Conservation (phyloP, 2,329 filamentous ascomycete species). For the Talaromyces sp. region DNA sequence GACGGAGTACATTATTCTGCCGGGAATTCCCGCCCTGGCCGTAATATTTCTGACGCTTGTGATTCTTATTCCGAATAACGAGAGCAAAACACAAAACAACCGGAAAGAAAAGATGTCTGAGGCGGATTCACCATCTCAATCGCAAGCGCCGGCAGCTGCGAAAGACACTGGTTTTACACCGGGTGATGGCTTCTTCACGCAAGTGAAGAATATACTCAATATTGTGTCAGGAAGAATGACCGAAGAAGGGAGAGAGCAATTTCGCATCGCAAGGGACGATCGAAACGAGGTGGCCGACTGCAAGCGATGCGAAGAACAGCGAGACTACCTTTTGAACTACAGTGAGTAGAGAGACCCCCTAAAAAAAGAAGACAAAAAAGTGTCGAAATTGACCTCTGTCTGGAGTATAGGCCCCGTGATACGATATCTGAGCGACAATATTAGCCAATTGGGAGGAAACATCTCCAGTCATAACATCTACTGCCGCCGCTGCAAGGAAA, state of each 20-base stretch:
- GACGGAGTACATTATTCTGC: slow-evolving; percentile 9
- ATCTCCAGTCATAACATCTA: slow-evolving; percentile 70
- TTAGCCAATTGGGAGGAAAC: slow-evolving; percentile 70
- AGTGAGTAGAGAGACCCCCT: slow-evolving; percentile 35
- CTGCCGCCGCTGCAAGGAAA: slow-evolving; percentile 70
- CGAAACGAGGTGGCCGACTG: slow-evolving; percentile 74
- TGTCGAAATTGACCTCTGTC: neutral
- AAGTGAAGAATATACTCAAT: slow-evolving; percentile 82
- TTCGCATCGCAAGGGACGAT: slow-evolving; percentile 69
- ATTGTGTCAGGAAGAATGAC: slow-evolving; percentile 71
- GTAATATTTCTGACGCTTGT: neutral
- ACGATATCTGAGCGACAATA: slow-evolving; percentile 78
- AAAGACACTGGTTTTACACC: slow-evolving; percentile 32
- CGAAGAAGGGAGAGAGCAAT: slow-evolving; percentile 63
- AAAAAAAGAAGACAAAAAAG: neutral
- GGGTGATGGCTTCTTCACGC: slow-evolving; percentile 38
- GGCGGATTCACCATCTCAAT: slow-evolving; percentile 1
- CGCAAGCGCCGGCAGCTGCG: slow-evolving; percentile 12
- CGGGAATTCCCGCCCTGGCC: neutral
- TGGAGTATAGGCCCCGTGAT: slow-evolving; percentile 61
- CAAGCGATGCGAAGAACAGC: slow-evolving; percentile 71
- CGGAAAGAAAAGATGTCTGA: slow-evolving; percentile 5
- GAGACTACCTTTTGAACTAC: slow-evolving; percentile 78
- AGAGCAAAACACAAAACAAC: neutral
- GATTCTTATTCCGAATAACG: neutral